A percentile compares a stretch with the other conserved stretches of the same genome.
Evolutionary conservation across 495 filamentous ascomycete genomes (phyloP).

Genomic region (Parmelia sp.): DNA sequence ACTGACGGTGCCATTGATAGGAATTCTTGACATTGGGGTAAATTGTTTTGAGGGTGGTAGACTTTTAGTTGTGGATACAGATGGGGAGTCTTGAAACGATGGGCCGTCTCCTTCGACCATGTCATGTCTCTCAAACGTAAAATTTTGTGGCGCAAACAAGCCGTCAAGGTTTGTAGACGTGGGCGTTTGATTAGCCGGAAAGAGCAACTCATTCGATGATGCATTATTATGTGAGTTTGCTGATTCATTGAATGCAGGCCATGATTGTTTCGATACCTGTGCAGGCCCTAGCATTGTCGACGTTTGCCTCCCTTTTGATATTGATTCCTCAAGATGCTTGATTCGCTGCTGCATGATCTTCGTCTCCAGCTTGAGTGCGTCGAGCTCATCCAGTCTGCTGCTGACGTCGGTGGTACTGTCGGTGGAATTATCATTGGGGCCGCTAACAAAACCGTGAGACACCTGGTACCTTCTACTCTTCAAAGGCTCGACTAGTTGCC

Average conservation of each 20-base stretch:
- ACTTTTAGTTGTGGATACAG: neutral
- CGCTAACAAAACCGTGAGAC: conserved; percentile 2
- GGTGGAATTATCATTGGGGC: neutral
- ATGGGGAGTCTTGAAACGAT: neutral
- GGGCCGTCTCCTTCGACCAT: neutral
- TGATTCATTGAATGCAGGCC: neutral
- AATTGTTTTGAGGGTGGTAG: neutral
- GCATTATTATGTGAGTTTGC: neutral
- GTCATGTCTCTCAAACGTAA: neutral
- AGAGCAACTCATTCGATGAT: neutral
- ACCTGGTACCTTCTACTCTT: neutral
- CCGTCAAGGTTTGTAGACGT: neutral
- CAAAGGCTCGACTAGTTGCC: neutral
- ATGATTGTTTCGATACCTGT: neutral
- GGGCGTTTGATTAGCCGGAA: neutral
- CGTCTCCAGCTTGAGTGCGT: conserved; percentile 18
- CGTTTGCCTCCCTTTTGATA: neutral
- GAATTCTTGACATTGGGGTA: neutral
- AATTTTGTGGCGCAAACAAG: neutral
- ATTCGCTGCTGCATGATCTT: conserved; percentile 18
- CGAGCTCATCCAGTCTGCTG: conserved; percentile 9
- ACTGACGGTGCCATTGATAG: neutral
- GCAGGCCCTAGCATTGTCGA: neutral
- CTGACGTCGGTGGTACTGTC: conserved; percentile 1
- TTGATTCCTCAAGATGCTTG: conserved; percentile 14